Evolutionary conservation across 2,329 filamentous ascomycete species (phyloP).

Genomic region (Ophiostoma ulmi): DNA sequence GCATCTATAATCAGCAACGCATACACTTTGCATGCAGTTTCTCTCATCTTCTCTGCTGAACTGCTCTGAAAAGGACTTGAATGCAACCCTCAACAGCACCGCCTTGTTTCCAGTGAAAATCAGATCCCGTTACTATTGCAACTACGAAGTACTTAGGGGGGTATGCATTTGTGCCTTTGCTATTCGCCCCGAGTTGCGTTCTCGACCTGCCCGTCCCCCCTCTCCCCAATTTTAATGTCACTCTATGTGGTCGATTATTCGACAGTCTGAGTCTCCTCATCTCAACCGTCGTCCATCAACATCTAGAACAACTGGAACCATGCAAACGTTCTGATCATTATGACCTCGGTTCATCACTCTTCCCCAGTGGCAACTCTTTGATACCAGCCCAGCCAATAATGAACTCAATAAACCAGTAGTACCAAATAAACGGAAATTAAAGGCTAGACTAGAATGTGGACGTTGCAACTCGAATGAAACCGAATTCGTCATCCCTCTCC

Average conservation of each 20-base stretch:
- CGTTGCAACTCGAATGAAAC: background rate
- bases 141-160: background rate
- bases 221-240: background rate
- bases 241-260: background rate
- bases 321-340: background rate
- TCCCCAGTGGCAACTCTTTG: background rate
- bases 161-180: too few relatives aligned
- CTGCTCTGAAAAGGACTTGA: background rate
- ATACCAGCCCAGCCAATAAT: background rate
- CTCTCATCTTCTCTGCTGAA: background rate
- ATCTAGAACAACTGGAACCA: background rate
- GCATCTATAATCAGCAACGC: background rate
- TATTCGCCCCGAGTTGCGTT: too few relatives aligned
- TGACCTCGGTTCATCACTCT: background rate
- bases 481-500: background rate
- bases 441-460: background rate
- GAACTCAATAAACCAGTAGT: background rate
- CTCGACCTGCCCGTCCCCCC: too few relatives aligned
- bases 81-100: background rate
- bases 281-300: background rate
- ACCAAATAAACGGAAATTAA: background rate
- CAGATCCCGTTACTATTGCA: background rate
- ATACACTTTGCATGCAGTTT: background rate
- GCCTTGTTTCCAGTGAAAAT: background rate
- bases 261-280: background rate